Conservation (phyloP, 2,329 filamentous ascomycete species). For the Lecanicillium sp. region DNA sequence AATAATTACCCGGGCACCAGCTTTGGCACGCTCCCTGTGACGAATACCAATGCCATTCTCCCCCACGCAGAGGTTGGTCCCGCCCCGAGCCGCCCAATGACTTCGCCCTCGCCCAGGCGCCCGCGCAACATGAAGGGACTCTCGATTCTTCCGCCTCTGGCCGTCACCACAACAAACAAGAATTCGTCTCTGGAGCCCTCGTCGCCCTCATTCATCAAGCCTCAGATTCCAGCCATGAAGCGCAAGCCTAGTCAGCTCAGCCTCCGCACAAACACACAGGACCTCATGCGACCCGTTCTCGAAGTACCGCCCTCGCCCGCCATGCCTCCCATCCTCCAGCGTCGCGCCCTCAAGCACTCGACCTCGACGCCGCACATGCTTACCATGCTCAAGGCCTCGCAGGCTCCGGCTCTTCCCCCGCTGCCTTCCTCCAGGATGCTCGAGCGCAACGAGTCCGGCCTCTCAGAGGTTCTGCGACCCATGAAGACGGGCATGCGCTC, state of each 20-base stretch:
- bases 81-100: slow-evolving; percentile 53
- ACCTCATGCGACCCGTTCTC: slow-evolving; percentile 43
- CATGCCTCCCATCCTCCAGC: slow-evolving; percentile 53
- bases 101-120: slow-evolving; percentile 63
- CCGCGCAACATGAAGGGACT: slow-evolving; percentile 80
- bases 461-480: slow-evolving; percentile 53
- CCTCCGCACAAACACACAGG: slow-evolving; percentile 63
- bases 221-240: slow-evolving; percentile 62
- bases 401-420: slow-evolving; percentile 44
- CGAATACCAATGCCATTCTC: slow-evolving; percentile 34
- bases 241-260: slow-evolving; percentile 74
- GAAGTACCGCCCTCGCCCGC: slow-evolving; percentile 52
- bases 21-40: slow-evolving; percentile 34
- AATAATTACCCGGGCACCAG: slow-evolving; percentile 60
- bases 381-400: slow-evolving; percentile 51
- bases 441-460: slow-evolving; percentile 53
- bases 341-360: slow-evolving; percentile 60
- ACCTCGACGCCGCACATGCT: slow-evolving; percentile 63
- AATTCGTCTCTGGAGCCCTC: slow-evolving; percentile 58
- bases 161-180: slow-evolving; percentile 39
- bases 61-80: slow-evolving; percentile 36
- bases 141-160: slow-evolving; percentile 63
- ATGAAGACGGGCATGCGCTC: slow-evolving; percentile 36
- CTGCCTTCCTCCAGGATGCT: slow-evolving; percentile 54
- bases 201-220: slow-evolving; percentile 75